phyloP scores from a whole-genome alignment of 2,329 filamentous ascomycete genomes.

The Talaromyces sp. region DNA sequence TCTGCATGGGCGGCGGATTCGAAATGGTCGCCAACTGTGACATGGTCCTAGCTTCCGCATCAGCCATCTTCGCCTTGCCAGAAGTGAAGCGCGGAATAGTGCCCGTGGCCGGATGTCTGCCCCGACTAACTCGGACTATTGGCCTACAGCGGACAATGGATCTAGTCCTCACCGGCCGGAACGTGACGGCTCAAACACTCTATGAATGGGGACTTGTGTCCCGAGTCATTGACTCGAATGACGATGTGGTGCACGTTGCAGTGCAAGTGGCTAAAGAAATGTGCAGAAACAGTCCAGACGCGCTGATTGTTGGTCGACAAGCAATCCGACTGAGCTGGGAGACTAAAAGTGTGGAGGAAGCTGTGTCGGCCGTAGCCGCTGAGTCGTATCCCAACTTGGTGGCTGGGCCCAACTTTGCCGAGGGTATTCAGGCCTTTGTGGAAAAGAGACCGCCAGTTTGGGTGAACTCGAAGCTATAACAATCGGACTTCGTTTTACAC shows the following conservation, averaged over 20 bases:
- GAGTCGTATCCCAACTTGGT: constrained; percentile 57
- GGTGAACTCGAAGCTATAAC: constrained; percentile 27
- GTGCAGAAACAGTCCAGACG: constrained; percentile 64
- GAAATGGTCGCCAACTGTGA: constrained; percentile 75
- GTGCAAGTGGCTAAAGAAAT: constrained; percentile 58
- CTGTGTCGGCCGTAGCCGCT: constrained; percentile 53
- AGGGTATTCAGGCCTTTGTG: constrained; percentile 69
- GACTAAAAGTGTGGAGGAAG: constrained; percentile 57
- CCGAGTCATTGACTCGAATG: constrained; percentile 50
- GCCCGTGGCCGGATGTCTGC: constrained; percentile 67
- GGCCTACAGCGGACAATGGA: constrained; percentile 68
- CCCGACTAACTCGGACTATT: constrained; percentile 63
- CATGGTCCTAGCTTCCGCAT: constrained; percentile 52
- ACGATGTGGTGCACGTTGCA: constrained; percentile 45
- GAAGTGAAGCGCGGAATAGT: constrained; percentile 70
- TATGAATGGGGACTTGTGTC: constrained; percentile 68
- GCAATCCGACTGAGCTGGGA: constrained; percentile 68
- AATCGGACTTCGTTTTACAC: background rate
- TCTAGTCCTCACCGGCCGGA: constrained; percentile 64
- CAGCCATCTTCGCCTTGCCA: constrained; percentile 64
- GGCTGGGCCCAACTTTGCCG: constrained; percentile 64
- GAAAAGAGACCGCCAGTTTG: constrained; percentile 66
- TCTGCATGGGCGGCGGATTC: constrained; percentile 71
- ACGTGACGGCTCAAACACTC: constrained; percentile 59
- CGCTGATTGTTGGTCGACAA: constrained; percentile 64